Percentiles rank a stretch among this genome's conserved stretches.
These are phyloP conservation scores for Sphagnum fallax DNA, from an alignment of 228 moss, liverwort and hornwort genomes.

Conservation along the genomic window DNA sequence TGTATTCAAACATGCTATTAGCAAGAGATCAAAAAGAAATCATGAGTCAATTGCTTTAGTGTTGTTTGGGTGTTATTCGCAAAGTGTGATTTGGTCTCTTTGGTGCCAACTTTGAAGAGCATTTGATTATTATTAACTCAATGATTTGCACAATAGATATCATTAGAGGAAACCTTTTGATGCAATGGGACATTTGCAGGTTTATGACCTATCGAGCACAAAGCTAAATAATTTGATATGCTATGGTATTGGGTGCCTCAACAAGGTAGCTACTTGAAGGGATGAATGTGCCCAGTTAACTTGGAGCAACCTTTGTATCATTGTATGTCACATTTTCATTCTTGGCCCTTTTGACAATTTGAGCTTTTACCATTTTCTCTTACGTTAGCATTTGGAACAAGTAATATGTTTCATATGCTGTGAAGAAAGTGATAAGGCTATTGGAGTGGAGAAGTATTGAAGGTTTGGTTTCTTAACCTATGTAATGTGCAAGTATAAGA, in stretches of 20 bases:
- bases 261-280: constrained; percentile 43
- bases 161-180: neutral
- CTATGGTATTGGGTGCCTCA: constrained; percentile 47
- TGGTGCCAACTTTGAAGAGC: neutral
- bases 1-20: neutral
- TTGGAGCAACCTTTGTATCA: constrained; percentile 49
- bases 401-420: neutral
- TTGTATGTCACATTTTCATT: constrained; percentile 19
- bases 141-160: neutral
- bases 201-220: constrained; percentile 46
- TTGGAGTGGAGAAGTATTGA: neutral
- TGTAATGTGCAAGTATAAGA: constrained; percentile 39
- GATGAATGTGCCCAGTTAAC: constrained; percentile 40
- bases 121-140: too few relatives aligned
- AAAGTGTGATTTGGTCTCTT: neutral
- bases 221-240: constrained; percentile 34
- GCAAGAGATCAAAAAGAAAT: neutral
- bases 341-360: too few relatives aligned
- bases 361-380: neutral
- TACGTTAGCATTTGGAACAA: neutral
- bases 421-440: neutral
- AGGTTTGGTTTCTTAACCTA: too few relatives aligned
- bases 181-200: constrained; percentile 16
- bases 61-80: too few relatives aligned
- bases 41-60: neutral